Conservation (phyloP, 176 grass and related monocot genomes). For the Typha latifolia region DNA sequence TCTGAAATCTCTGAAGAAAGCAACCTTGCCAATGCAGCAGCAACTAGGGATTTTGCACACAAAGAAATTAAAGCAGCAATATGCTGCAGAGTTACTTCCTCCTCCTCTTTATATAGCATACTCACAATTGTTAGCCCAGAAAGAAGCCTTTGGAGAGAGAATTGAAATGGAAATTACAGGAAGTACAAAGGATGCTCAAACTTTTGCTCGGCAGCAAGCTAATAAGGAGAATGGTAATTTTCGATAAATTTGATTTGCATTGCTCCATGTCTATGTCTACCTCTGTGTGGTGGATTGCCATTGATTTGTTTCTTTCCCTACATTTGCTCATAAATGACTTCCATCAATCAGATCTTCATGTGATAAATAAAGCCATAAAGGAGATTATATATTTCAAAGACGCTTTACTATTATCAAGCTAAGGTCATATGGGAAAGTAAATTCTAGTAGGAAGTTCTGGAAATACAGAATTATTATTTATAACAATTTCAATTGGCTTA, state of each 20-base stretch:
- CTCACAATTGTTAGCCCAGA: conserved; percentile 81
- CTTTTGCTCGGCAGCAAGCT: conserved; percentile 63
- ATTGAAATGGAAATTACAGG: conserved; percentile 86
- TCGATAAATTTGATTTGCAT: background rate
- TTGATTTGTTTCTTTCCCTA: too few species aligned
- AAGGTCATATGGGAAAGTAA: too few species aligned
- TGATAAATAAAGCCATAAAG: too few species aligned
- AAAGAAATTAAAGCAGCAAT: conserved; percentile 86
- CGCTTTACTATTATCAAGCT: too few species aligned
- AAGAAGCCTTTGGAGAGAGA: conserved; percentile 94
- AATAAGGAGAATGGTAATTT: conserved; percentile 63
- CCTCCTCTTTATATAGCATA: conserved; percentile 74
- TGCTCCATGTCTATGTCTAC: too few species aligned
- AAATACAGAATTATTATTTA: too few species aligned
- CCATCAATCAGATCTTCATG: too few species aligned
- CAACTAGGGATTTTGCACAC: conserved; percentile 85
- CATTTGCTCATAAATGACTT: too few species aligned
- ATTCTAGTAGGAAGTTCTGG: too few species aligned
- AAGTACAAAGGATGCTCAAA: conserved; percentile 84
- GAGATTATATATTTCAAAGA: too few species aligned
- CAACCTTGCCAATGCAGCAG: conserved; percentile 90
- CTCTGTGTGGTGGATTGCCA: too few species aligned
- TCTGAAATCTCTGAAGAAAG: conserved; percentile 99
- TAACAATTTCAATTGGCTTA: too few species aligned
- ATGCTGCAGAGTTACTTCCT: conserved; percentile 78